phyloP scores from a whole-genome alignment of 768 basidiomycete species.

The Infundibulicybe gibba region DNA sequence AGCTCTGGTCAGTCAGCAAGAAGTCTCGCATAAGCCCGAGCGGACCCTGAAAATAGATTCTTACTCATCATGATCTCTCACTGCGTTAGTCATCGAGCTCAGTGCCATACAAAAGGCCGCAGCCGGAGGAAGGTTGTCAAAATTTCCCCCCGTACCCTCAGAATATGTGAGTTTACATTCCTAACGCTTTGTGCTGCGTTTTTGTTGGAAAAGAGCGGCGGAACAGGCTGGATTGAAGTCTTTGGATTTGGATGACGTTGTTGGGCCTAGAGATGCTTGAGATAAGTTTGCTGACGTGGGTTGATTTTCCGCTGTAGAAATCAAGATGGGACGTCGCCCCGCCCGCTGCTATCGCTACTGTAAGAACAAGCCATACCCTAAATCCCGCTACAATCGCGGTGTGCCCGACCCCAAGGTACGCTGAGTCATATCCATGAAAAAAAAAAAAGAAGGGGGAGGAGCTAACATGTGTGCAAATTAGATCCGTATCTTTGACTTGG shows the following conservation, averaged over 20 bases:
- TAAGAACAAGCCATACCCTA: constrained; percentile 99
- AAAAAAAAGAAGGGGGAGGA: too few species aligned
- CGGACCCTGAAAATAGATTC: too few species aligned
- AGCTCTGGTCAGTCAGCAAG: too few species aligned
- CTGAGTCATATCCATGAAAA: background rate
- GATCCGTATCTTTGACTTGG: constrained; percentile 97
- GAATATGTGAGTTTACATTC: too few species aligned
- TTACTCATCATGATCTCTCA: too few species aligned
- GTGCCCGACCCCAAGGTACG: constrained; percentile 89
- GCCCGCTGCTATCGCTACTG: constrained; percentile 99
- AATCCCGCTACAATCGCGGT: constrained; percentile 96
- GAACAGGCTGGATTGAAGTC: constrained; percentile 8
- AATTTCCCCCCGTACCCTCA: too few species aligned
- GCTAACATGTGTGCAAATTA: constrained; percentile 21
- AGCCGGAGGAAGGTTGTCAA: too few species aligned
- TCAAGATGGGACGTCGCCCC: constrained; percentile 92
- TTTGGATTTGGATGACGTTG: constrained; percentile 12
- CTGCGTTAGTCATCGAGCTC: too few species aligned
- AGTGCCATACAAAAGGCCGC: too few species aligned
- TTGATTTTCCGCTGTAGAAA: constrained; percentile 8
- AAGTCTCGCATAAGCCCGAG: too few species aligned
- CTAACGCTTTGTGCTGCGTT: too few species aligned
- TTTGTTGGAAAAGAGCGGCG: background rate
- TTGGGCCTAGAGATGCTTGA: constrained; percentile 3
- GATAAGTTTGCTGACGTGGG: constrained; percentile 3